Evolutionary conservation across 345 rosid genomes (phyloP).

Genomic region (Salix viminalis): DNA sequence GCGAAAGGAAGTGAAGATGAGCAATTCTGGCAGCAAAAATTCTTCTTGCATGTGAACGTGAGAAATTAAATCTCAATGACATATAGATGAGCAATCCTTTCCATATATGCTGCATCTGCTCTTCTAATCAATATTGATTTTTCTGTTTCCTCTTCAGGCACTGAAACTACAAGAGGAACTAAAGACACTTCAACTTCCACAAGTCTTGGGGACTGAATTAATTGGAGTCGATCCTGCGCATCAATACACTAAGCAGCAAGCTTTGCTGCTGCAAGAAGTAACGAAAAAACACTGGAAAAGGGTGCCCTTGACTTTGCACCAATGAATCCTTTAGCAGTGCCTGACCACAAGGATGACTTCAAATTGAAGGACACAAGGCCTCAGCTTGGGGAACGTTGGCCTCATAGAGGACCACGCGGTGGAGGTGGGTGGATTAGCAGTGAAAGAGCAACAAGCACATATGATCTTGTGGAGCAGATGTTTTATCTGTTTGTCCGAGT

Average conservation of each 20-base stretch:
- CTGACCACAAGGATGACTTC: constrained; percentile 62
- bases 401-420: constrained; percentile 41
- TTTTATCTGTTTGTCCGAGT: constrained; percentile 28
- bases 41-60: neutral
- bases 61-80: neutral
- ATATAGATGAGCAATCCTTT: neutral
- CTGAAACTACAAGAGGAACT: neutral
- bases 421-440: constrained; percentile 34
- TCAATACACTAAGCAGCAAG: neutral
- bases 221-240: neutral
- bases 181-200: neutral
- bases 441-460: constrained; percentile 32
- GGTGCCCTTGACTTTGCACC: constrained; percentile 2
- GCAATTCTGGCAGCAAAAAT: neutral
- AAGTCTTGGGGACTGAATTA: neutral
- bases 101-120: neutral
- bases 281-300: neutral
- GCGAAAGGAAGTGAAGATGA: neutral
- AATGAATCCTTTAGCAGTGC: constrained; percentile 53
- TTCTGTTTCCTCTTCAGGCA: neutral
- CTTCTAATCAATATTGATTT: neutral
- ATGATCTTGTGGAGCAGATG: constrained; percentile 37
- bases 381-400: constrained; percentile 95
- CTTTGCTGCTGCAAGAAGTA: constrained; percentile 2
- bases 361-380: constrained; percentile 83